These are phyloP conservation scores for Rosa lucieae DNA, from an alignment of 306 rosid genomes.

Conservation along the genomic window DNA sequence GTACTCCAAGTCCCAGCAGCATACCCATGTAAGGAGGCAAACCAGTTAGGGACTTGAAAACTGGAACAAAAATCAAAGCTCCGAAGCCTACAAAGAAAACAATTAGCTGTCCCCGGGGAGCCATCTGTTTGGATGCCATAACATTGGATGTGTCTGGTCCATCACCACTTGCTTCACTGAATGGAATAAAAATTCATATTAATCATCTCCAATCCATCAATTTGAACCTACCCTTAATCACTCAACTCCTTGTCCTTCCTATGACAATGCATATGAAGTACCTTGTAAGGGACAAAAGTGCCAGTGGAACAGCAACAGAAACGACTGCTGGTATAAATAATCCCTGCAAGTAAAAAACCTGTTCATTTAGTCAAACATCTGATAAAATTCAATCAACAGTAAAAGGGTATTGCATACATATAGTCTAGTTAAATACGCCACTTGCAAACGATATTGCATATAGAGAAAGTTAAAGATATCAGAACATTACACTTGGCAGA, in stretches of 20 bases:
- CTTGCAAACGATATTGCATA: background rate
- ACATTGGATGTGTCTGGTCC: conserved; percentile 52
- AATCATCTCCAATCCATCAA: conserved; percentile 20
- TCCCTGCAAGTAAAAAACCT: conserved; percentile 39
- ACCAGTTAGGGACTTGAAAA: conserved; percentile 87
- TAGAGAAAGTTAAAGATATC: background rate
- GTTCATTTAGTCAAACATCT: background rate
- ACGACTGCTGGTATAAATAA: conserved; percentile 70
- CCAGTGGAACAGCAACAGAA: conserved; percentile 83
- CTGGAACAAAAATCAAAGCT: conserved; percentile 84
- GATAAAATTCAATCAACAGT: background rate
- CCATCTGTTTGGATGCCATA: conserved; percentile 86
- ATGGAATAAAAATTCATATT: conserved; percentile 28
- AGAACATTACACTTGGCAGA: background rate
- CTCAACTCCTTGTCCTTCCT: conserved; percentile 20
- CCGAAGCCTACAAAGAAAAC: conserved; percentile 88
- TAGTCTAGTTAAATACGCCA: background rate
- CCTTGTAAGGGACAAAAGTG: conserved; percentile 87
- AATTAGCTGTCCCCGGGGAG: conserved; percentile 81
- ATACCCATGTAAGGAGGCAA: conserved; percentile 96
- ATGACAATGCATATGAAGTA: conserved; percentile 26
- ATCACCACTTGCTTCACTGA: conserved; percentile 80
- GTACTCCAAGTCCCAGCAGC: conserved; percentile 89
- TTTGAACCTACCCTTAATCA: conserved; percentile 18
- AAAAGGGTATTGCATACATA: background rate